A percentile compares a stretch with the other conserved stretches of the same genome.
These are phyloP conservation scores for Sporothrix dimorphospora DNA, from an alignment of 2,329 filamentous ascomycete genomes.

Conservation along the genomic window DNA sequence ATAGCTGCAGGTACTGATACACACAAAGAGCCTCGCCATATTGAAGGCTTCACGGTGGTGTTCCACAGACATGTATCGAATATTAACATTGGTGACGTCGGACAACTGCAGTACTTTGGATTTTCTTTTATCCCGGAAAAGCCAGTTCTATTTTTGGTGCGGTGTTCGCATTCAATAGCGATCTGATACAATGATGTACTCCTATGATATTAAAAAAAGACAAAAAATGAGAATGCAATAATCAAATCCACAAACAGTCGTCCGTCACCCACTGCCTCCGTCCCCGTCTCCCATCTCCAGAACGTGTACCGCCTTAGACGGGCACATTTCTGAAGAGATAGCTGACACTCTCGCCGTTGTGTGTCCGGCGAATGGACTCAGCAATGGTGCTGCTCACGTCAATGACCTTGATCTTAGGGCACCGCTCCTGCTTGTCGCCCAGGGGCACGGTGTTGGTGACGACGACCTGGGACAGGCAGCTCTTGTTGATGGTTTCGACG, in stretches of 20 bases:
- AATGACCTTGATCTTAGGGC: slow-evolving; percentile 83
- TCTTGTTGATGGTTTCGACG: slow-evolving; percentile 81
- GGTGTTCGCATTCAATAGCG: background rate
- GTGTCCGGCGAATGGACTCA: slow-evolving; percentile 69
- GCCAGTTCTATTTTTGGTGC: slow-evolving; percentile 15
- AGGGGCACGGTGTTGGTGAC: slow-evolving; percentile 89
- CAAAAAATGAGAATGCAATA: slow-evolving; percentile 8
- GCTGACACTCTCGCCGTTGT: slow-evolving; percentile 67
- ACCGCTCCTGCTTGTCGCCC: slow-evolving; percentile 72
- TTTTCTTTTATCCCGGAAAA: background rate
- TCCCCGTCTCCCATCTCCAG: background rate
- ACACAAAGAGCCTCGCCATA: too few relatives aligned
- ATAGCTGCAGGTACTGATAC: too few relatives aligned
- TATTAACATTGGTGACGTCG: background rate
- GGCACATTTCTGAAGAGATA: slow-evolving; percentile 71
- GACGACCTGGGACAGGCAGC: slow-evolving; percentile 75
- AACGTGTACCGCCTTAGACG: slow-evolving; percentile 40
- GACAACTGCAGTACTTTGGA: background rate
- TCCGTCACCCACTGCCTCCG: too few relatives aligned
- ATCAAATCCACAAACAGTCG: background rate
- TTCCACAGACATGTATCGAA: too few relatives aligned
- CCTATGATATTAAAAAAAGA: background rate
- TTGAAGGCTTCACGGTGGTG: too few relatives aligned
- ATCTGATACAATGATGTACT: slow-evolving; percentile 12
- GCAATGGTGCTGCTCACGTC: slow-evolving; percentile 84